Evolutionary conservation across 257 asterid species (phyloP).

Genomic region (Fraxinus pennsylvanica): DNA sequence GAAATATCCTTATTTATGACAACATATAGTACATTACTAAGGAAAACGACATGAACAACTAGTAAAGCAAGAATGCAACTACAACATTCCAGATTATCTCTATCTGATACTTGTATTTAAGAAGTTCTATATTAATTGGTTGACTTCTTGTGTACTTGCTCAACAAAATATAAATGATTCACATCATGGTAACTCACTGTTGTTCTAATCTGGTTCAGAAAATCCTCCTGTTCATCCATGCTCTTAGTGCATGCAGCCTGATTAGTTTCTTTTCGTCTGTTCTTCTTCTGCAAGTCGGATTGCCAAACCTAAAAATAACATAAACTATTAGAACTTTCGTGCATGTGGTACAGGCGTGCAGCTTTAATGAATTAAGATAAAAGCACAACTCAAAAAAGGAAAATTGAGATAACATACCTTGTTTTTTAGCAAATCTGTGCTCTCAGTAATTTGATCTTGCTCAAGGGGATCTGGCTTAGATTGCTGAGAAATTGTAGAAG

Average conservation of each 20-base stretch:
- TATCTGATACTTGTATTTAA: neutral
- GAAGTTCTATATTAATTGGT: neutral
- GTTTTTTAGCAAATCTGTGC: constrained; percentile 42
- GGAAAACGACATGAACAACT: constrained; percentile 19
- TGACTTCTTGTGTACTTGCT: neutral
- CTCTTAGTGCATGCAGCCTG: constrained; percentile 35
- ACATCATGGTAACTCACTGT: constrained; percentile 56
- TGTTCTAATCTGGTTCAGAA: constrained; percentile 84
- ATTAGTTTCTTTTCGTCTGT: constrained; percentile 37
- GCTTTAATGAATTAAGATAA: neutral
- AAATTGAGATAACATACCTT: constrained; percentile 45
- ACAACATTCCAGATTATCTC: neutral
- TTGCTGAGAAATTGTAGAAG: constrained; percentile 57
- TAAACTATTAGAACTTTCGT: constrained; percentile 5
- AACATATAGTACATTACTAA: neutral
- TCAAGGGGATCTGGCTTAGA: constrained; percentile 74
- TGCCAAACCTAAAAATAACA: constrained; percentile 39
- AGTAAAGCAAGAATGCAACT: constrained; percentile 15
- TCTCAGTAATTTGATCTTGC: constrained; percentile 47
- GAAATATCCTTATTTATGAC: neutral
- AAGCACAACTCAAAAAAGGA: neutral
- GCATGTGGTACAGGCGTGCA: neutral
- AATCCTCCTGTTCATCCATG: constrained; percentile 69
- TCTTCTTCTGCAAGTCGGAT: constrained; percentile 42
- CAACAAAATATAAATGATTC: constrained; percentile 10